These are phyloP conservation scores for Trichoderma sp. DNA, from an alignment of 2,329 filamentous ascomycete genomes.

Conservation along the genomic window DNA sequence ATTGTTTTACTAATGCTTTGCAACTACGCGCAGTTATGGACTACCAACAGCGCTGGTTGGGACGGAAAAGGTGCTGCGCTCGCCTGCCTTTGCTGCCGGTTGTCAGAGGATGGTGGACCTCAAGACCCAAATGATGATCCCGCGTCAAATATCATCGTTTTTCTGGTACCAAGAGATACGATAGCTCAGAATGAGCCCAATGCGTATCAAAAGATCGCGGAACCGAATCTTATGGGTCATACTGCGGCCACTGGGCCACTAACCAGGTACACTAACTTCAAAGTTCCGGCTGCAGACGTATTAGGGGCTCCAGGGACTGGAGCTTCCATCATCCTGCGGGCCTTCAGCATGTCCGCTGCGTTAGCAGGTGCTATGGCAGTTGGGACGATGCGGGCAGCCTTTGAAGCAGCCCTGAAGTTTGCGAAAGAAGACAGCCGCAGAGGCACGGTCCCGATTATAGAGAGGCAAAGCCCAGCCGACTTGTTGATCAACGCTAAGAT, in stretches of 20 bases:
- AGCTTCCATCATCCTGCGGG: not conserved
- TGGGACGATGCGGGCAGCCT: not conserved
- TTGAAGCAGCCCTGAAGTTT: slow-evolving; percentile 4
- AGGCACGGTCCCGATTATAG: not conserved
- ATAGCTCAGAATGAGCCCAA: not conserved
- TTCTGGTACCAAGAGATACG: not conserved
- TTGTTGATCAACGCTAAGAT: not conserved
- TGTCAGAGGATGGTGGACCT: not conserved
- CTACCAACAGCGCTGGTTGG: not conserved
- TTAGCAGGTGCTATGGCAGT: slow-evolving; percentile 1
- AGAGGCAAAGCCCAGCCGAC: slow-evolving; percentile 4
- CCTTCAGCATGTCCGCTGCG: slow-evolving; percentile 5
- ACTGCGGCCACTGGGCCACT: not conserved
- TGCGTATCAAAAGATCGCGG: not conserved
- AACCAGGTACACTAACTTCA: slow-evolving; percentile 1
- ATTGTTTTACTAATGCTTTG: not conserved
- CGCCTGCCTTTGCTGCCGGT: not conserved
- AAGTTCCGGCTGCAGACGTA: not conserved
- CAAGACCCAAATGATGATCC: slow-evolving; percentile 1
- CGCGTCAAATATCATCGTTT: not conserved
- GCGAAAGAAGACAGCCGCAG: not conserved
- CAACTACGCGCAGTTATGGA: not conserved
- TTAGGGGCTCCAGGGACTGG: not conserved
- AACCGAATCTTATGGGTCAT: slow-evolving; percentile 10
- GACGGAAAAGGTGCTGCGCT: not conserved